Evolutionary conservation across 2,329 filamentous ascomycete species (phyloP), one percentile per base, ranked within the genome.

Genomic region (Huntiella savannae): DNA sequence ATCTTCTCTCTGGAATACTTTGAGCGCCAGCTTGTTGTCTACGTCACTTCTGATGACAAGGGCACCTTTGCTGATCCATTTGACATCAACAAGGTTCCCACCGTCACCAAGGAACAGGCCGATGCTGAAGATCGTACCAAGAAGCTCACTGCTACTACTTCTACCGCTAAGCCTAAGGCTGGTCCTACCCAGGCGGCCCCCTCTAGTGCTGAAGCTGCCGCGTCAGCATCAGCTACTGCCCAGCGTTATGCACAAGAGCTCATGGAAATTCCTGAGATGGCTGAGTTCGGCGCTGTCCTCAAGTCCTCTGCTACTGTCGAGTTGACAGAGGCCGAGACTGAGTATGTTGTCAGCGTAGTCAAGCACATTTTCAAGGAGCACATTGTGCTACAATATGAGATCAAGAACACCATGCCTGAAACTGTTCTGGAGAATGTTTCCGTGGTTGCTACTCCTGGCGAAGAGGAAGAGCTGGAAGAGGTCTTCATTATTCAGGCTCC

Each of bases 361-460:
- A 98, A 98, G 69, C 91, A 98, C 60, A 77, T 98, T 57, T 98
- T 95, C 77, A 93, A 93, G 66, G 84, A 94, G 60, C 84, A 96
- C 58, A 70, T 98, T 57, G 88, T 98, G 33, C 67, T 98, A 46
- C 91, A 98, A 59, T 98, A 91, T 62, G 84, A 96, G 59, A 78
- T 98, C 61, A 96, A 93, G 71, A 98, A 98, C 68, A 98, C 91
- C 2, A 71, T 98, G 8, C 80, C 84, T 10, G 84, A 87, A 51
- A 93, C 86, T 12, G 75, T 98, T 22, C 70, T 96, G 33, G 85
- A 94, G 59, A 84, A 93, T 52, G 85, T 93, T 12, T 85, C 83
- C 0, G 76, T 94, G 35, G 73, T 87, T 13, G 82, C 82, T 28
- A 79, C 80, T 0, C 84, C 87, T 4, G 67, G 77, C 1, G 82